These are phyloP conservation scores for Penicillium subrubescens DNA, from an alignment of 495 filamentous ascomycete species.

Conservation along the genomic window DNA sequence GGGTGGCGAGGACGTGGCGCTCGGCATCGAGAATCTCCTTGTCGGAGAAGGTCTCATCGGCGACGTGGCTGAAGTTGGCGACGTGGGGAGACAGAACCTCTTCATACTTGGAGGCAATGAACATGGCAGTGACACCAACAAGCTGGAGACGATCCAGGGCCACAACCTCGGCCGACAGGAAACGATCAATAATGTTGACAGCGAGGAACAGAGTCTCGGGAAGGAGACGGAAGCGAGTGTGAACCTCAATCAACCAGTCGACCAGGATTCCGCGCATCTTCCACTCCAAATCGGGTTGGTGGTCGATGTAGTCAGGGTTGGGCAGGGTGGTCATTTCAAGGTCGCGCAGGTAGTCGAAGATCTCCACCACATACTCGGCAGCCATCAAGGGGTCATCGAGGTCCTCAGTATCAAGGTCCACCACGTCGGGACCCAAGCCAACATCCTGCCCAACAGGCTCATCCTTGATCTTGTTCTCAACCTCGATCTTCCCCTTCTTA, in stretches of 20 bases:
- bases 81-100: constrained; percentile 97
- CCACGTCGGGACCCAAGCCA: constrained; percentile 35
- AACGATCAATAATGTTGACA: constrained; percentile 97
- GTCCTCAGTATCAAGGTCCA: constrained; percentile 81
- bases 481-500: constrained; percentile 54
- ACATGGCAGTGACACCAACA: constrained; percentile 96
- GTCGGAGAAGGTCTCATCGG: constrained; percentile 96
- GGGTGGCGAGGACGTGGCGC: constrained; percentile 82
- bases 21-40: constrained; percentile 96
- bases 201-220: constrained; percentile 97
- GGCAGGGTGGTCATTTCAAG: constrained; percentile 82
- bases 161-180: constrained; percentile 90
- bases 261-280: constrained; percentile 97
- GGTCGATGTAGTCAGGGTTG: constrained; percentile 91
- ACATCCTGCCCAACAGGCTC: constrained; percentile 30
- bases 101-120: constrained; percentile 98
- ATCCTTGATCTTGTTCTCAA: constrained; percentile 22
- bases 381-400: constrained; percentile 94
- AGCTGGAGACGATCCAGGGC: constrained; percentile 93
- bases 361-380: constrained; percentile 94
- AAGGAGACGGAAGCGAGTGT: constrained; percentile 93
- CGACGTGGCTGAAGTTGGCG: constrained; percentile 92
- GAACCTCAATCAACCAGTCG: constrained; percentile 98
- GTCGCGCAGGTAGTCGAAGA: constrained; percentile 93
- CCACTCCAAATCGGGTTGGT: constrained; percentile 94